Conservation (phyloP, 352 stramenopile species). For the Phytophthora brassicae region DNA sequence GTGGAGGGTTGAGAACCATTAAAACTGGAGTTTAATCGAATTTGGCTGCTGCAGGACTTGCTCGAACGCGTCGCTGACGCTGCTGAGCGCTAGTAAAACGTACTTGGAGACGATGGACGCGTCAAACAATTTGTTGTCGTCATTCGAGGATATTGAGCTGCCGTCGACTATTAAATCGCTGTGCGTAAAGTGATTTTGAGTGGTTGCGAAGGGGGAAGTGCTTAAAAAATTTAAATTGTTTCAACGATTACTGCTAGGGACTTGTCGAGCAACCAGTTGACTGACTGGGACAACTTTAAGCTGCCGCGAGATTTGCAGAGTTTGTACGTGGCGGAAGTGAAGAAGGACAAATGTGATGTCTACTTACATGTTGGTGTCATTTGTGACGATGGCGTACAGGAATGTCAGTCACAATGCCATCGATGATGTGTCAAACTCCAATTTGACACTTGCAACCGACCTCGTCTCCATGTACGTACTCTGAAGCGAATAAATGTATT, state of each 20-base stretch:
- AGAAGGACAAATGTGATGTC: neutral
- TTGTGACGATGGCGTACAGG: conserved; percentile 12
- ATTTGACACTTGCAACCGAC: conserved; percentile 26
- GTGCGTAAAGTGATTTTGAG: conserved; percentile 14
- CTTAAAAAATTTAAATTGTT: no score
- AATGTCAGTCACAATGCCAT: conserved; percentile 38
- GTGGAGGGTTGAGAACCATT: no score
- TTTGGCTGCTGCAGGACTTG: conserved; percentile 19
- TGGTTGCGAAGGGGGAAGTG: neutral
- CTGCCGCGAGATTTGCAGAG: conserved; percentile 31
- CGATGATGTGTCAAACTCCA: conserved; percentile 17
- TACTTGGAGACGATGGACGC: conserved; percentile 29
- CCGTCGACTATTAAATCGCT: conserved; percentile 29
- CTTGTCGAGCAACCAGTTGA: conserved; percentile 32
- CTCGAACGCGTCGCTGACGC: conserved; percentile 29
- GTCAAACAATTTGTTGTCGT: conserved; percentile 26
- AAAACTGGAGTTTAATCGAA: no score
- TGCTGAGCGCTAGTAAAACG: conserved; percentile 27
- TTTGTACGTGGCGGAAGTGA: conserved; percentile 18
- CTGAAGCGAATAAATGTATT: no score
- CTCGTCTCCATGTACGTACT: conserved; percentile 33
- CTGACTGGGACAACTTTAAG: conserved; percentile 32
- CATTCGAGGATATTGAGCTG: conserved; percentile 27
- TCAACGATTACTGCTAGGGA: conserved; percentile 18
- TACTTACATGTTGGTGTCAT: neutral